Percentiles rank a stretch among this genome's conserved stretches.
Conservation (phyloP, 768 basidiomycete species). For the Calocera cornea region DNA sequence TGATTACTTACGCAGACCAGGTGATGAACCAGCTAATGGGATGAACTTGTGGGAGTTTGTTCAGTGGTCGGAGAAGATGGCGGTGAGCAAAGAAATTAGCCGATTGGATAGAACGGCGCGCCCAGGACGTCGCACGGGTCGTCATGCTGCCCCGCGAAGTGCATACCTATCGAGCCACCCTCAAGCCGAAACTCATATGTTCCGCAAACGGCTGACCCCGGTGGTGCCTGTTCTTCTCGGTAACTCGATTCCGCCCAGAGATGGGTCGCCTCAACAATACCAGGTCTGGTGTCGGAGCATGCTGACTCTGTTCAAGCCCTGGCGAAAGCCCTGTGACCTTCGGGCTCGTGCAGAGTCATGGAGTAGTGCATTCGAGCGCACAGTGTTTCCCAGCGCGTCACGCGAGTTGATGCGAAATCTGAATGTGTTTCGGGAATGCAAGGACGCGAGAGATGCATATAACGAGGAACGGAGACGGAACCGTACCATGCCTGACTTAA, state of each 20-base stretch:
- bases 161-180: too few species aligned
- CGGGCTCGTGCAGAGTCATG: conserved; percentile 15
- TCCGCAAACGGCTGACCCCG: neutral
- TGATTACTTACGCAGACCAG: neutral
- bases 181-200: neutral
- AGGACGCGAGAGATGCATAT: too few species aligned
- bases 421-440: too few species aligned
- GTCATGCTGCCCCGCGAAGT: too few species aligned
- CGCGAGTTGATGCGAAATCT: too few species aligned
- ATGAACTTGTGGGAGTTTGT: neutral
- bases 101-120: too few species aligned
- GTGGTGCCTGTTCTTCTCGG: neutral
- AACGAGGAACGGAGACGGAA: too few species aligned
- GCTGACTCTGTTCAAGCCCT: conserved; percentile 14
- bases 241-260: neutral
- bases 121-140: too few species aligned
- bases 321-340: conserved; percentile 18
- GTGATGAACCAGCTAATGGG: too few species aligned
- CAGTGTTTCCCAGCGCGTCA: conserved; percentile 15
- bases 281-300: neutral
- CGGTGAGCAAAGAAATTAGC: neutral
- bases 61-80: neutral
- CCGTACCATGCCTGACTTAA: too few species aligned
- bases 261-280: neutral
- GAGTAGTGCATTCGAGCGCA: conserved; percentile 15